Percentiles rank a stretch among this genome's conserved stretches.
phyloP scores from a whole-genome alignment of 2,329 filamentous ascomycete genomes.

The Colletotrichum eremochloae region DNA sequence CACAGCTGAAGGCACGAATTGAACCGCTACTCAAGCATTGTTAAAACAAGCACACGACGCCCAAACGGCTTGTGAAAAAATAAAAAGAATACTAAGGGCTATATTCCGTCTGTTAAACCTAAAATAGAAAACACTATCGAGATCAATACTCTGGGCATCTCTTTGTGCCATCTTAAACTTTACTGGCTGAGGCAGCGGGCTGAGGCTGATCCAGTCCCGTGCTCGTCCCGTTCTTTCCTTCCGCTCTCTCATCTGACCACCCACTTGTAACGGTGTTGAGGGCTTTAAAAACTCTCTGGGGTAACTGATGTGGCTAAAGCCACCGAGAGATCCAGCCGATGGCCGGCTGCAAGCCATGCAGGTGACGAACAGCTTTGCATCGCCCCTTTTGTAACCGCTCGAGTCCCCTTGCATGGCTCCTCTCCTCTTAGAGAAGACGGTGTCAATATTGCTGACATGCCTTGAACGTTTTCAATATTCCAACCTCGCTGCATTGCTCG shows the following conservation, averaged over 20 bases:
- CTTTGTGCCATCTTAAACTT: background rate
- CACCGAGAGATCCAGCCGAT: background rate
- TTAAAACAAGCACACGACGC: background rate
- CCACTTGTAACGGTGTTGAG: background rate
- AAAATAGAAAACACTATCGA: background rate
- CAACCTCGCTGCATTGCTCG: background rate
- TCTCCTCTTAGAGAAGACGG: background rate
- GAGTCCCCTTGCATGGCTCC: background rate
- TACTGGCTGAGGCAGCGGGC: background rate
- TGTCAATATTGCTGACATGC: background rate
- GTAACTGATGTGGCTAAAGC: background rate
- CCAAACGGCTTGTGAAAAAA: background rate
- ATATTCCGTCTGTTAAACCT: background rate
- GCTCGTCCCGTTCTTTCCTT: conserved; percentile 1
- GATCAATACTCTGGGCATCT: background rate
- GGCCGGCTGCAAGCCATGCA: background rate
- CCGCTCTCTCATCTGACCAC: conserved; percentile 2
- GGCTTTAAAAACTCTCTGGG: background rate
- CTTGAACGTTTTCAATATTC: background rate
- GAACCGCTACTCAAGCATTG: background rate
- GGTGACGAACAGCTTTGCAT: background rate
- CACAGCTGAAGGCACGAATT: background rate
- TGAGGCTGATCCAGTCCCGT: background rate
- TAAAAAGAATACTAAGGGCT: no score
- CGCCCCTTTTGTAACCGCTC: background rate